Percentiles rank a stretch among this genome's conserved stretches.
phyloP scores from a whole-genome alignment of 805 yeast species.

The Komagataella populi region DNA sequence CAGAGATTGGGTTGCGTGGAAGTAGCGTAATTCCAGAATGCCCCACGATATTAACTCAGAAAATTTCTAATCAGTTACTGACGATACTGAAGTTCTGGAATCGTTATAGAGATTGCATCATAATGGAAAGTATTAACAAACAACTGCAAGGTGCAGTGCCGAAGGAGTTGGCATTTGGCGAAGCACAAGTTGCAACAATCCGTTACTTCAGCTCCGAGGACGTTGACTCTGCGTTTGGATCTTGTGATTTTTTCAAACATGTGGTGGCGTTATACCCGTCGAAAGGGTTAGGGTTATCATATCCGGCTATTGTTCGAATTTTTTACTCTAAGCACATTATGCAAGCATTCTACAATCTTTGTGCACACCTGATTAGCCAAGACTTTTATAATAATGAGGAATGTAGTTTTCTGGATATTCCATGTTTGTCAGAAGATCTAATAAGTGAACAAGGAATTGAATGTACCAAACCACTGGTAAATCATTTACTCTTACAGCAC shows the following conservation, averaged over 20 bases:
- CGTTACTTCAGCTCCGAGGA: neutral
- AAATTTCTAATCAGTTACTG: constrained; percentile 47
- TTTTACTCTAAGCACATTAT: constrained; percentile 41
- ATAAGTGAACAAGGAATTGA: constrained; percentile 7
- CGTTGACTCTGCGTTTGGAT: neutral
- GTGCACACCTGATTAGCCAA: neutral
- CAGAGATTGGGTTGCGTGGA: constrained; percentile 57
- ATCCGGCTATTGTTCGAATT: constrained; percentile 30
- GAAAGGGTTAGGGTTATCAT: constrained; percentile 27
- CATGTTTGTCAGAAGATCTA: constrained; percentile 7
- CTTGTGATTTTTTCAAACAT: constrained; percentile 35
- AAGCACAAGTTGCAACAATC: neutral
- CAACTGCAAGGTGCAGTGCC: neutral
- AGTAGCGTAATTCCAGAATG: constrained; percentile 14
- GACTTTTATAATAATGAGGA: neutral
- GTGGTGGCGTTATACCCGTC: constrained; percentile 37
- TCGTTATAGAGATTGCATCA: constrained; percentile 6
- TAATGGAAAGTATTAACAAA: neutral
- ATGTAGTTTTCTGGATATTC: neutral
- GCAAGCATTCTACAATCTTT: constrained; percentile 22
- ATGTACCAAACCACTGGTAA: neutral
- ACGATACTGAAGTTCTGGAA: constrained; percentile 39
- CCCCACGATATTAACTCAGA: constrained; percentile 33
- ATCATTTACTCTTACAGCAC: neutral
- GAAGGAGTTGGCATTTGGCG: neutral